Evolutionary conservation across 345 rosid genomes (phyloP).

Genomic region (Euclidium syriacum): DNA sequence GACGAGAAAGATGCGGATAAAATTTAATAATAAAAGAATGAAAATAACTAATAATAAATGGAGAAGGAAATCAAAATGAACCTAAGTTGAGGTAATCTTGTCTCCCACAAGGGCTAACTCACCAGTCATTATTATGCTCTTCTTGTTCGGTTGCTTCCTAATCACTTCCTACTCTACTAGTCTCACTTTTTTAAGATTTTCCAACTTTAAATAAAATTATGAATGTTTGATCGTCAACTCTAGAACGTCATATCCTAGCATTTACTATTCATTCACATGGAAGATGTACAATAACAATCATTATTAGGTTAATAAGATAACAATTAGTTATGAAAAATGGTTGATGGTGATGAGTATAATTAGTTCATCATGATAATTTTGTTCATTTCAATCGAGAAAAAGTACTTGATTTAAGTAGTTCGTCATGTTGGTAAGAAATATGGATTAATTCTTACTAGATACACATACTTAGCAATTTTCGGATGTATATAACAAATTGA

Average conservation of each 20-base stretch:
- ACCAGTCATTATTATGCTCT: constrained; percentile 4
- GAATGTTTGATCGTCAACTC: not conserved
- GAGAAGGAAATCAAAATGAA: constrained; percentile 4
- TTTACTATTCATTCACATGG: not conserved
- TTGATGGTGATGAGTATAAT: not conserved
- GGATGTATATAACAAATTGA: too few species aligned
- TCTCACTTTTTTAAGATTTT: not conserved
- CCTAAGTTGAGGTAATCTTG: constrained; percentile 33
- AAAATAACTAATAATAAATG: not conserved
- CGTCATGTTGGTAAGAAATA: not conserved
- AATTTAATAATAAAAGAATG: not conserved
- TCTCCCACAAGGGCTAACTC: constrained; percentile 34
- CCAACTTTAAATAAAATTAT: not conserved
- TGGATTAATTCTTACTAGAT: not conserved
- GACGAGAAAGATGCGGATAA: constrained; percentile 11
- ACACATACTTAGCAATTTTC: too few species aligned
- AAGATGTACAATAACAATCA: not conserved
- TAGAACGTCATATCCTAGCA: not conserved
- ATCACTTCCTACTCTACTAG: constrained; percentile 13
- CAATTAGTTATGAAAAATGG: not conserved
- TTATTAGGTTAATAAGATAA: not conserved
- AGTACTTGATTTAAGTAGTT: not conserved
- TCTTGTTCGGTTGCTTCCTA: constrained; percentile 30
- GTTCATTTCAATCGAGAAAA: not conserved
- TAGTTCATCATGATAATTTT: constrained; percentile 8